Evolutionary conservation across 2,329 filamentous ascomycete genomes (phyloP).

Genomic region (Aspergillus sp.): DNA sequence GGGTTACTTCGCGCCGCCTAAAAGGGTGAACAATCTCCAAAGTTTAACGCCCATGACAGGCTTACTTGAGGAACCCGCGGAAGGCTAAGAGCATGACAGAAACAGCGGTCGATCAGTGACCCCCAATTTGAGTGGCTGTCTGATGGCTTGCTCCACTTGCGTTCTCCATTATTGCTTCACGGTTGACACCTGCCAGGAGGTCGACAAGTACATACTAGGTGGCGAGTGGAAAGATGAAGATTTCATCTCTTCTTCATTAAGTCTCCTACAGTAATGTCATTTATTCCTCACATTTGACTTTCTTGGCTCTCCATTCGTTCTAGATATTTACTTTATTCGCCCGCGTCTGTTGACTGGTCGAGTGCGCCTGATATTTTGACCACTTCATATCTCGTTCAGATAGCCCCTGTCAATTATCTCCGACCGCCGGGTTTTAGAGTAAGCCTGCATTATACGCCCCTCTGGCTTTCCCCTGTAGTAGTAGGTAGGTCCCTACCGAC

Average conservation of each 20-base stretch:
- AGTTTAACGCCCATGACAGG: background rate
- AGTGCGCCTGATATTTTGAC: background rate
- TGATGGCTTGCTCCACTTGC: too few relatives aligned
- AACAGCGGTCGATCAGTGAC: too few relatives aligned
- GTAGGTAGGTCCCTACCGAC: background rate
- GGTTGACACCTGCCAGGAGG: too few relatives aligned
- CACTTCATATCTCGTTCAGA: background rate
- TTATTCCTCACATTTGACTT: background rate
- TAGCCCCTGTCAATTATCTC: background rate
- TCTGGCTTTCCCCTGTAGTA: too few relatives aligned
- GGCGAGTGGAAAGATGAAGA: too few relatives aligned
- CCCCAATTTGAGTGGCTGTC: too few relatives aligned
- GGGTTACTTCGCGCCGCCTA: background rate
- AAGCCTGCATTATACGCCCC: too few relatives aligned
- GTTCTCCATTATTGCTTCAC: too few relatives aligned
- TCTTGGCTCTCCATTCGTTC: conserved; percentile 1
- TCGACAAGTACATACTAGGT: too few relatives aligned
- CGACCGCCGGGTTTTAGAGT: background rate
- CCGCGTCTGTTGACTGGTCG: conserved; percentile 10
- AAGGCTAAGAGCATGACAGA: background rate
- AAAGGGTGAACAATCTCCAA: background rate
- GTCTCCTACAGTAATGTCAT: background rate
- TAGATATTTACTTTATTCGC: conserved; percentile 3
- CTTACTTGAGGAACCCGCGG: background rate
- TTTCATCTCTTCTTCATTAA: background rate